A percentile compares a stretch with the other conserved stretches of the same genome.
Evolutionary conservation across 768 basidiomycete genomes (phyloP).

Genomic region (Psilocybe tampanensis): DNA sequence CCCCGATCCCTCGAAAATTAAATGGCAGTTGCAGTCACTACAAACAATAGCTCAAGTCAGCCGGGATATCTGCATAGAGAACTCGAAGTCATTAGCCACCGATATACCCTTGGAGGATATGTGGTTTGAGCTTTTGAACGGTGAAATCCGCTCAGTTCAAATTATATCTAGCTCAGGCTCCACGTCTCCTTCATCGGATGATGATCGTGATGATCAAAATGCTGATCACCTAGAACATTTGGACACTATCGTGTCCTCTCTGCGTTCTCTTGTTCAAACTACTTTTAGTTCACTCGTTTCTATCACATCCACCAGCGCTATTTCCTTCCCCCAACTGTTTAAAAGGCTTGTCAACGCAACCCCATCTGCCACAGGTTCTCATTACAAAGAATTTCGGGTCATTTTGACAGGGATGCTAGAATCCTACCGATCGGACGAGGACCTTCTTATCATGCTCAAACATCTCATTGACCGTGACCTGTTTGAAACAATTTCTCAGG

Average conservation of each 20-base stretch:
- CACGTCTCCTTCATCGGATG: not conserved
- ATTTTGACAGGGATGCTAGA: conserved; percentile 96
- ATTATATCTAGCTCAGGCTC: conserved; percentile 33
- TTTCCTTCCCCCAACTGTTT: conserved; percentile 93
- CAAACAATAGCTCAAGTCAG: conserved; percentile 62
- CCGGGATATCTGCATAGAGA: conserved; percentile 69
- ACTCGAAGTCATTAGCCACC: conserved; percentile 48
- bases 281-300: conserved; percentile 86
- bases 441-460: conserved; percentile 84
- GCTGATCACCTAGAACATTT: conserved; percentile 2
- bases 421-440: conserved; percentile 90
- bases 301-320: conserved; percentile 72
- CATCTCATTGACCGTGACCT: conserved; percentile 81
- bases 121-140: conserved; percentile 86
- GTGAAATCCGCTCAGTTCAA: conserved; percentile 82
- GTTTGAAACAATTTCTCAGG: conserved; percentile 68
- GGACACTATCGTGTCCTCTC: conserved; percentile 42
- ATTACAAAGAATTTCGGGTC: conserved; percentile 88
- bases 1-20: conserved; percentile 25
- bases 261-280: conserved; percentile 79
- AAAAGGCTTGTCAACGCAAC: conserved; percentile 85
- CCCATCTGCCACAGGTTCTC: conserved; percentile 57
- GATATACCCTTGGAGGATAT: conserved; percentile 72
- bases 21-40: conserved; percentile 48
- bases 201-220: conserved; percentile 3